Evolutionary conservation across 257 asterid genomes (phyloP).

Genomic region (Craterostigma plantagineum): DNA sequence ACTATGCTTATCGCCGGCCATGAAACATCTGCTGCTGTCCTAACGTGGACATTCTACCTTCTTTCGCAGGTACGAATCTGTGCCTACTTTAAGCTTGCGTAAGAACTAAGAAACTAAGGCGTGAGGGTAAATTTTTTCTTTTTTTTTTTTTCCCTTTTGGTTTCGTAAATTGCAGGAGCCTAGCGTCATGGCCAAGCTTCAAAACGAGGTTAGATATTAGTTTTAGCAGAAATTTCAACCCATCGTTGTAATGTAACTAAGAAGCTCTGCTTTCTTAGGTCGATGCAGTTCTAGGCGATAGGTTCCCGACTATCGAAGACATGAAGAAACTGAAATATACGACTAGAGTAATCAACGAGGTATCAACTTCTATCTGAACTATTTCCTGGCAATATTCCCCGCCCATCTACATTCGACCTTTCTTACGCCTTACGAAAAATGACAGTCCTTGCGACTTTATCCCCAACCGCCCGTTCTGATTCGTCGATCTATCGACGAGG

Average conservation of each 20-base stretch:
- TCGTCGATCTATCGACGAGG: slow-evolving; percentile 82
- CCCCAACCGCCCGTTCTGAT: slow-evolving; percentile 97
- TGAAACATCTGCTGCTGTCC: slow-evolving; percentile 96
- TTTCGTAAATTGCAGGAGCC: slow-evolving; percentile 78
- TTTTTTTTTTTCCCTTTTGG: neutral
- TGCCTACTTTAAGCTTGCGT: neutral
- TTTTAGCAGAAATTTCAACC: too few relatives aligned
- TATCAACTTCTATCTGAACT: slow-evolving; percentile 10
- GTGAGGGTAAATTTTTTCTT: too few relatives aligned
- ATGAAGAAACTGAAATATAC: slow-evolving; percentile 90
- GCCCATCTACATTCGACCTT: slow-evolving; percentile 6
- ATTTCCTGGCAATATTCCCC: slow-evolving; percentile 6
- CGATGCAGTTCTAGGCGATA: slow-evolving; percentile 81
- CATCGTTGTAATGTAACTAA: too few relatives aligned
- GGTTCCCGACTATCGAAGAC: slow-evolving; percentile 83
- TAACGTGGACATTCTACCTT: slow-evolving; percentile 96
- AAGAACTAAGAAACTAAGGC: too few relatives aligned
- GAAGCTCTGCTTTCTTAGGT: slow-evolving; percentile 26
- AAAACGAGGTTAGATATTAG: slow-evolving; percentile 95
- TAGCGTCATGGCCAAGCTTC: slow-evolving; percentile 77
- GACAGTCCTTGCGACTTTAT: slow-evolving; percentile 87
- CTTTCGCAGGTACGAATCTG: slow-evolving; percentile 45
- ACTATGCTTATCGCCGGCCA: slow-evolving; percentile 98
- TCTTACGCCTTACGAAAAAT: slow-evolving; percentile 1
- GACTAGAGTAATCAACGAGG: slow-evolving; percentile 89